phyloP scores from a whole-genome alignment of 495 filamentous ascomycete genomes.

The Neurospora discreta region DNA sequence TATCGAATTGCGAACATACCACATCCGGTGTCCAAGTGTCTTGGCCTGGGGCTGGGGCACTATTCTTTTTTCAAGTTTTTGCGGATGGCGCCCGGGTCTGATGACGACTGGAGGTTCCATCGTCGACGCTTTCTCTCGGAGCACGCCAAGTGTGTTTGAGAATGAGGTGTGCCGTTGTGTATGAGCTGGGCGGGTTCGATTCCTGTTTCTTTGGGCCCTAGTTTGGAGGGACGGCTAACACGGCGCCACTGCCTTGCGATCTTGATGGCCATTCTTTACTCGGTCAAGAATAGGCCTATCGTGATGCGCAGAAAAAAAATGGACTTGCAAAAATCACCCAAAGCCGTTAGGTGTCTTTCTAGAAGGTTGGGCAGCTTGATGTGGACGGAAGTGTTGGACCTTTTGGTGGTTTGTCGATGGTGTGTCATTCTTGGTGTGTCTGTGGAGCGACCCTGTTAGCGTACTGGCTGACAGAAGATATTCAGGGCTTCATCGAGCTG shows the following conservation, averaged over 20 bases:
- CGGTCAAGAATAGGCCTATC: not conserved
- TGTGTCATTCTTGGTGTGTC: not conserved
- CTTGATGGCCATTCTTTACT: not conserved
- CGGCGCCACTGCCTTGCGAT: not conserved
- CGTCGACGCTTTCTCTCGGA: not conserved
- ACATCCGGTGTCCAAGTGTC: not conserved
- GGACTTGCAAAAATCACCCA: not conserved
- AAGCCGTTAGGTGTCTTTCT: not conserved
- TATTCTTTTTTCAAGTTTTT: not conserved
- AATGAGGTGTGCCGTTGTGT: not conserved
- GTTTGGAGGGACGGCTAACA: not conserved
- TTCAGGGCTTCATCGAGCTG: not conserved
- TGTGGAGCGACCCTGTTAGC: not conserved
- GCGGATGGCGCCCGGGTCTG: not conserved
- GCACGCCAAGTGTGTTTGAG: not conserved
- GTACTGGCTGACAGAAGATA: not conserved
- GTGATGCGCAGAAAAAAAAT: not conserved
- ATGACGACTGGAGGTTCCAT: not conserved
- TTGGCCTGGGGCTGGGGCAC: not conserved
- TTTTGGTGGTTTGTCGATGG: not conserved
- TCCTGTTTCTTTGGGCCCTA: not conserved
- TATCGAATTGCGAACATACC: not conserved
- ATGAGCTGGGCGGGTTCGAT: not conserved
- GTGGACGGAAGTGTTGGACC: not conserved
- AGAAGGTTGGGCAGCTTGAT: not conserved